phyloP scores from a whole-genome alignment of 257 asterid species.

The Solanum chilense region DNA sequence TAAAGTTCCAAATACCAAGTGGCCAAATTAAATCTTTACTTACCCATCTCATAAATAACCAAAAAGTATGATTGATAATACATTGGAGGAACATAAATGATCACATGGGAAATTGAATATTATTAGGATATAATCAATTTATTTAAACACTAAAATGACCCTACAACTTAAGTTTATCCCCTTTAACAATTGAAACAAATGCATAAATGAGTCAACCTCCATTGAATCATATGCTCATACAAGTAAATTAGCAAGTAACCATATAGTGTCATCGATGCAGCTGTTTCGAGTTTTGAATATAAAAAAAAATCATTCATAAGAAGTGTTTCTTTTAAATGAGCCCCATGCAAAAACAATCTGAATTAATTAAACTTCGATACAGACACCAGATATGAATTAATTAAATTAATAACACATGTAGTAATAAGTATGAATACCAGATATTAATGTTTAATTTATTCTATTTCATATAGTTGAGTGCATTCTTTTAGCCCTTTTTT shows the following conservation, averaged over 20 bases:
- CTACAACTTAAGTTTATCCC: background rate
- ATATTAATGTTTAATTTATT: background rate
- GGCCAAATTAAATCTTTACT: background rate
- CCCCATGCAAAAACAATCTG: rapidly evolving
- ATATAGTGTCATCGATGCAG: rapidly evolving
- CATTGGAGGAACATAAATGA: background rate
- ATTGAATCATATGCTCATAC: background rate
- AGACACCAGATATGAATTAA: background rate
- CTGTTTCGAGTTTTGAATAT: background rate
- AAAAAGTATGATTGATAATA: background rate
- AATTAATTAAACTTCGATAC: rapidly evolving
- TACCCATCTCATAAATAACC: background rate
- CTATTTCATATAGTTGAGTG: background rate
- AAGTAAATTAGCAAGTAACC: background rate
- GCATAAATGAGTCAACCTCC: background rate
- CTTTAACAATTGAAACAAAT: background rate
- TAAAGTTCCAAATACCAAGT: background rate
- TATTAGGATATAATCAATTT: background rate
- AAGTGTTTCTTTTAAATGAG: rapidly evolving
- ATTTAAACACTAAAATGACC: background rate
- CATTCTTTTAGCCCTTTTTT: background rate
- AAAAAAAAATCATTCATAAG: background rate
- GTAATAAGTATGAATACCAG: background rate
- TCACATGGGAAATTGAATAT: background rate
- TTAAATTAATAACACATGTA: background rate